Evolutionary conservation across 1,284 basidiomycete genomes (phyloP).

Genomic region (Tetrapyrgos nigripes): DNA sequence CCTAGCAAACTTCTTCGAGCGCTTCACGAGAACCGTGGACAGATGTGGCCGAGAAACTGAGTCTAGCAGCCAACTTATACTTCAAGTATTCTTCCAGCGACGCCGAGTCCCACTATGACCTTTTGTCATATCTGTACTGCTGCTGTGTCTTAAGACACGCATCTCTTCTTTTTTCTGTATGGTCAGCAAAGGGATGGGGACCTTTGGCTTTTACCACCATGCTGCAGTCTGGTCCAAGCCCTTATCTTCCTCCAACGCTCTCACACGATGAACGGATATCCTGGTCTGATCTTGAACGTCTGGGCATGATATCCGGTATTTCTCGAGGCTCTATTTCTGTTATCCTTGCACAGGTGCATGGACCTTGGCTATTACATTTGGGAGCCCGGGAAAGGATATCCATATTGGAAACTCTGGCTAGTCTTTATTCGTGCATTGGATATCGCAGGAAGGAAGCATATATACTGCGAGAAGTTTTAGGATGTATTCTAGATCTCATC

Average conservation of each 20-base stretch:
- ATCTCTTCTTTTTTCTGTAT: slow-evolving; percentile 75
- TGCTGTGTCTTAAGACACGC: slow-evolving; percentile 73
- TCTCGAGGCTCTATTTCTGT: slow-evolving; percentile 70
- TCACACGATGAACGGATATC: slow-evolving; percentile 46
- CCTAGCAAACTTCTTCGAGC: slow-evolving; percentile 55
- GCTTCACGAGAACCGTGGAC: slow-evolving; percentile 66
- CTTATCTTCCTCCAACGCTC: slow-evolving; percentile 61
- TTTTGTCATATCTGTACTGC: slow-evolving; percentile 71
- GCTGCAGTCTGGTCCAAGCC: slow-evolving; percentile 65
- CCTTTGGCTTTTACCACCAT: slow-evolving; percentile 79
- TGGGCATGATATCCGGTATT: slow-evolving; percentile 72
- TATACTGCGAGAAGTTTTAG: slow-evolving; percentile 83
- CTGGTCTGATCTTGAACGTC: slow-evolving; percentile 60
- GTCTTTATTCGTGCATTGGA: slow-evolving; percentile 79
- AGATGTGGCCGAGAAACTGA: slow-evolving; percentile 72
- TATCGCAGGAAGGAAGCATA: slow-evolving; percentile 88
- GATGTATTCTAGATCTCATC: slow-evolving; percentile 80
- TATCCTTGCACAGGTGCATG: slow-evolving; percentile 73
- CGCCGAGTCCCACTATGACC: slow-evolving; percentile 58
- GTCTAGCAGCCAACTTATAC: slow-evolving; percentile 70
- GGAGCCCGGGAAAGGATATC: slow-evolving; percentile 77
- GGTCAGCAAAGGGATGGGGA: slow-evolving; percentile 90
- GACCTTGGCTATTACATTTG: slow-evolving; percentile 86
- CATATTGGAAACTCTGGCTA: slow-evolving; percentile 72
- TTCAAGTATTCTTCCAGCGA: slow-evolving; percentile 63